These are phyloP conservation scores for Leptographium procerum DNA, from an alignment of 2,329 filamentous ascomycete genomes.

Conservation along the genomic window DNA sequence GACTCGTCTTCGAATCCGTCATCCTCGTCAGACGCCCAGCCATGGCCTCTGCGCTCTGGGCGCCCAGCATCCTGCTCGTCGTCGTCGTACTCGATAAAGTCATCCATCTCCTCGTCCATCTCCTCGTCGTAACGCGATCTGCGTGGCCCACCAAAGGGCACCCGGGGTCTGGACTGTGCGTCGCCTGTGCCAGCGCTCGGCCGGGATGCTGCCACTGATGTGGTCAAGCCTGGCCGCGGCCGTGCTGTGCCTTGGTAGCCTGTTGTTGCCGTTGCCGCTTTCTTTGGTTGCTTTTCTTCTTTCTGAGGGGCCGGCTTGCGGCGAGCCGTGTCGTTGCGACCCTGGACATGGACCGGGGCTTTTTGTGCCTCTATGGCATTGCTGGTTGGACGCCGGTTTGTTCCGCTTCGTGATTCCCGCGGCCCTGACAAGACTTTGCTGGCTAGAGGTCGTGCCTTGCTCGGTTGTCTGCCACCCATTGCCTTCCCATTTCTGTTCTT, in stretches of 20 bases:
- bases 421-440: not conserved
- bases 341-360: not conserved
- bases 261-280: slow-evolving; percentile 49
- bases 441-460: not conserved
- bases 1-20: slow-evolving; percentile 47
- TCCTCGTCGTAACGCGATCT: slow-evolving; percentile 46
- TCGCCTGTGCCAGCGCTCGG: not conserved
- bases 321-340: not conserved
- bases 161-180: not conserved
- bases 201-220: slow-evolving; percentile 17
- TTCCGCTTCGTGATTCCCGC: not conserved
- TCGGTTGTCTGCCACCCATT: not conserved
- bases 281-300: slow-evolving; percentile 49
- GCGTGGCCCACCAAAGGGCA: slow-evolving; percentile 11
- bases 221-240: slow-evolving; percentile 34
- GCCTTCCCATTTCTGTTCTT: slow-evolving; percentile 7
- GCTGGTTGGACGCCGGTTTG: not conserved
- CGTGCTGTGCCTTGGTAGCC: slow-evolving; percentile 56
- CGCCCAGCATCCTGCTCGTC: slow-evolving; percentile 33
- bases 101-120: slow-evolving; percentile 47
- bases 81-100: slow-evolving; percentile 51
- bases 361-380: not conserved
- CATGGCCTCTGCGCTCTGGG: not conserved
- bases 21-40: slow-evolving; percentile 21
- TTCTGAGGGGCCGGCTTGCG: slow-evolving; percentile 19